Percentiles rank a stretch among this genome's conserved stretches.
These are phyloP conservation scores for Lactarius trivialis DNA, from an alignment of 768 basidiomycete genomes.

Conservation along the genomic window DNA sequence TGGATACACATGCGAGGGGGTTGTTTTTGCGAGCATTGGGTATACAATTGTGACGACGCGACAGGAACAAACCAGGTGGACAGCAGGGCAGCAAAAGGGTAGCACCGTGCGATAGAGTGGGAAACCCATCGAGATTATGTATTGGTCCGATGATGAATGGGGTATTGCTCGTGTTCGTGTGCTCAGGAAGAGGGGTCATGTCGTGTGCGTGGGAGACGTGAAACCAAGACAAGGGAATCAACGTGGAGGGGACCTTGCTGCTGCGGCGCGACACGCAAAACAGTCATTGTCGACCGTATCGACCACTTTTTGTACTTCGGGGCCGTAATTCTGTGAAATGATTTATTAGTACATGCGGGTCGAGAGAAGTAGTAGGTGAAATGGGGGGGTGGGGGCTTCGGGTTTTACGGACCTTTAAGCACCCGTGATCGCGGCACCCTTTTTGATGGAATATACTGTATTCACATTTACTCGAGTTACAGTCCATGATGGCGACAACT, in stretches of 20 bases:
- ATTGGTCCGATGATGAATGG: constrained; percentile 8
- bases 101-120: constrained; percentile 10
- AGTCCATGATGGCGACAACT: constrained; percentile 69
- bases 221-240: neutral
- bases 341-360: neutral
- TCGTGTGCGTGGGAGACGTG: neutral
- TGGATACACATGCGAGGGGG: constrained; percentile 14
- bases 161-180: constrained; percentile 12
- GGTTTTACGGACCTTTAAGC: constrained; percentile 45
- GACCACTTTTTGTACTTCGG: constrained; percentile 60
- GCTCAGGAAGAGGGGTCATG: neutral
- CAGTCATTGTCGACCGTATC: constrained; percentile 69
- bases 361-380: neutral
- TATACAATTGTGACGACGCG: constrained; percentile 21
- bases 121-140: constrained; percentile 1
- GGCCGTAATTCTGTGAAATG: constrained; percentile 51
- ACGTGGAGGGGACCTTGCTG: constrained; percentile 27
- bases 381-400: too few relatives aligned
- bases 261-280: constrained; percentile 60
- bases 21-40: constrained; percentile 14
- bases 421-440: constrained; percentile 46
- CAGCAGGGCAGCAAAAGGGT: neutral
- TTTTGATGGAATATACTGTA: constrained; percentile 55
- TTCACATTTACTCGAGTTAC: constrained; percentile 57
- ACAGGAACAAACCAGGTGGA: neutral